Conservation (phyloP, 139 green algal genomes). For the Trebouxia sp. region DNA sequence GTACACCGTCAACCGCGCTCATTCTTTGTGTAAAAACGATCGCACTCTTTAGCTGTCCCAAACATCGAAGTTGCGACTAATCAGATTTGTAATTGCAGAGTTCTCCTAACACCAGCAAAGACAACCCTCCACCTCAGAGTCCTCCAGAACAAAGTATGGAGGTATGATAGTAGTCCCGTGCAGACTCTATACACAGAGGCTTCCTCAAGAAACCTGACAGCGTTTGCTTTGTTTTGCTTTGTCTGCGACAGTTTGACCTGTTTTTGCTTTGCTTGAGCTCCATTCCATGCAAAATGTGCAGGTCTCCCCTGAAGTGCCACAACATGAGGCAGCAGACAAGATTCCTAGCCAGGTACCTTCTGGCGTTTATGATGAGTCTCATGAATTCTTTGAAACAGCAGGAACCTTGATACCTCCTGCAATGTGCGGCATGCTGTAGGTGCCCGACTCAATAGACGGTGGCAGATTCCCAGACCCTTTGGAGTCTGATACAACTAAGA, state of each 20-base stretch:
- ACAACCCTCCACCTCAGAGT: not conserved
- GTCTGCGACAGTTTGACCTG: too few species aligned
- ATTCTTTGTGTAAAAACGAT: too few species aligned
- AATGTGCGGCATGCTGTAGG: too few species aligned
- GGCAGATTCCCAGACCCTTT: not conserved
- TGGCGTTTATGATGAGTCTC: too few species aligned
- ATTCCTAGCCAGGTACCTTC: not conserved
- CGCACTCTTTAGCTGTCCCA: too few species aligned
- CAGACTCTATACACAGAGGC: not conserved
- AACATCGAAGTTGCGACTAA: too few species aligned
- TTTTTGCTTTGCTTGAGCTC: too few species aligned
- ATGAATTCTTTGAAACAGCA: too few species aligned
- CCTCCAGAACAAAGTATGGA: not conserved
- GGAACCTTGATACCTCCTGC: too few species aligned
- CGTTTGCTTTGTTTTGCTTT: not conserved
- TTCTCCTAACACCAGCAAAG: slow-evolving; percentile 16
- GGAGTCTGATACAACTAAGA: not conserved
- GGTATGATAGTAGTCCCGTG: too few species aligned
- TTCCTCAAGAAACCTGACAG: not conserved
- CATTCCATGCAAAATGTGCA: not conserved
- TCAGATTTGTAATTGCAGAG: too few species aligned
- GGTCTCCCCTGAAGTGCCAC: slow-evolving; percentile 9
- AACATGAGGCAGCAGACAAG: slow-evolving; percentile 9
- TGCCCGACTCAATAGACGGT: not conserved
- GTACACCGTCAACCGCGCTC: too few species aligned